Conservation (phyloP, 2,329 filamentous ascomycete species). For the Penicillium palitans region DNA sequence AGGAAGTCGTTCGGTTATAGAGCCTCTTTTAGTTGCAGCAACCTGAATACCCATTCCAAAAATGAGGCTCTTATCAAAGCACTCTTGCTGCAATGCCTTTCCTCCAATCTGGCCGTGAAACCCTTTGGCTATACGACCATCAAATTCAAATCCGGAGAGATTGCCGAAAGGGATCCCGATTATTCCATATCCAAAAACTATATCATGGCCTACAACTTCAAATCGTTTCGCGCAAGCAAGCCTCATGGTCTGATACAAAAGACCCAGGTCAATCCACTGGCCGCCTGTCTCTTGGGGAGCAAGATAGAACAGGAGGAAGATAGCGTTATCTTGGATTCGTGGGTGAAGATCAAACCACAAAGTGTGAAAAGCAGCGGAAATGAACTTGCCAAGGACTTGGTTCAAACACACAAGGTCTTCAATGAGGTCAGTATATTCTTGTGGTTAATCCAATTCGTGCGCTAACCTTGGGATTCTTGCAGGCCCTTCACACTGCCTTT, state of each 20-base stretch:
- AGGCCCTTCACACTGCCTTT: background rate
- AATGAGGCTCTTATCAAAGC: slow-evolving; percentile 49
- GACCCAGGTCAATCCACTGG: background rate
- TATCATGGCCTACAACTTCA: background rate
- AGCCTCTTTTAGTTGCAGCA: slow-evolving; percentile 30
- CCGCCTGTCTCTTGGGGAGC: background rate
- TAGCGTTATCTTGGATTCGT: background rate
- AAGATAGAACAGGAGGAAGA: background rate
- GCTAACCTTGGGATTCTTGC: background rate
- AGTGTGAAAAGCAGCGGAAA: background rate
- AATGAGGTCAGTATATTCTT: background rate
- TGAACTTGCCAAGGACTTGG: background rate
- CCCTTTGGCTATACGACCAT: background rate
- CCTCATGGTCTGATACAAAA: background rate
- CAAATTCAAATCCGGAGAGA: background rate
- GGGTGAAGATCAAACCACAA: background rate
- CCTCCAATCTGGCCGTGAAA: slow-evolving; percentile 47
- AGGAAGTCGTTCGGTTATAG: background rate
- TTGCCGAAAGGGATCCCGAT: background rate
- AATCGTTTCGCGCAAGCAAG: background rate
- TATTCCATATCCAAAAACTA: background rate
- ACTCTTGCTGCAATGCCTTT: slow-evolving; percentile 47
- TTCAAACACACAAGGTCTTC: background rate
- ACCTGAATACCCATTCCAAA: slow-evolving; percentile 49
- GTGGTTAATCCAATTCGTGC: background rate